Evolutionary conservation across 768 basidiomycete species (phyloP).

Genomic region (Amanita rubescens): DNA sequence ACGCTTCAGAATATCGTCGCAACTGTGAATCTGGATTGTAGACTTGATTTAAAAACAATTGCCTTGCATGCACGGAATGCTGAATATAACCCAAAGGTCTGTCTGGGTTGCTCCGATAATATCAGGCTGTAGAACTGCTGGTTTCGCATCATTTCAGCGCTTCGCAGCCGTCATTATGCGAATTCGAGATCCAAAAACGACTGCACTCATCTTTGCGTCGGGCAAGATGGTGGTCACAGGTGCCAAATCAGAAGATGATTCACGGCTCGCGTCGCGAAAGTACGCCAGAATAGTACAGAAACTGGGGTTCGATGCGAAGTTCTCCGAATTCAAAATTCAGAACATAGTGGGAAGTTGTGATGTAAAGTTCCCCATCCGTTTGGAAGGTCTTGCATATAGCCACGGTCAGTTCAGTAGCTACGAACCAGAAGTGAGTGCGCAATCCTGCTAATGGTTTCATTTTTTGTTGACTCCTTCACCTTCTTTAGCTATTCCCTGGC

Average conservation of each 20-base stretch:
- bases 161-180: slow-evolving; percentile 99
- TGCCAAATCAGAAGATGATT: slow-evolving; percentile 98
- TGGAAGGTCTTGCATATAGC: slow-evolving; percentile 95
- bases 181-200: slow-evolving; percentile 99
- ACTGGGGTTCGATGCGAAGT: slow-evolving; percentile 98
- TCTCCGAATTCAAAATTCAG: slow-evolving; percentile 99
- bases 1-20: slow-evolving; percentile 99
- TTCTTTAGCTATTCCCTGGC: slow-evolving; percentile 85
- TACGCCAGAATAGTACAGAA: slow-evolving; percentile 99
- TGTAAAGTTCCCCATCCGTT: slow-evolving; percentile 96
- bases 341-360: slow-evolving; percentile 98
- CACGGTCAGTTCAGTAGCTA: slow-evolving; percentile 98
- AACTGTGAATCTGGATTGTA: slow-evolving; percentile 95
- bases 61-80: slow-evolving; percentile 97
- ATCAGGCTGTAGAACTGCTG: slow-evolving; percentile 54
- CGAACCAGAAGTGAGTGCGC: slow-evolving; percentile 80
- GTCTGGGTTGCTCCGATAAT: slow-evolving; percentile 42
- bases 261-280: slow-evolving; percentile 92
- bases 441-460: background rate
- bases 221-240: slow-evolving; percentile 99
- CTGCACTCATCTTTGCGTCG: slow-evolving; percentile 97
- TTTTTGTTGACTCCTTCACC: slow-evolving; percentile 12
- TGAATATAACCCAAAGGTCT: slow-evolving; percentile 99
- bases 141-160: slow-evolving; percentile 69
- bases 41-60: slow-evolving; percentile 96